Conservation (phyloP, 805 yeast species). For the Debaryomyces hansenii region DNA sequence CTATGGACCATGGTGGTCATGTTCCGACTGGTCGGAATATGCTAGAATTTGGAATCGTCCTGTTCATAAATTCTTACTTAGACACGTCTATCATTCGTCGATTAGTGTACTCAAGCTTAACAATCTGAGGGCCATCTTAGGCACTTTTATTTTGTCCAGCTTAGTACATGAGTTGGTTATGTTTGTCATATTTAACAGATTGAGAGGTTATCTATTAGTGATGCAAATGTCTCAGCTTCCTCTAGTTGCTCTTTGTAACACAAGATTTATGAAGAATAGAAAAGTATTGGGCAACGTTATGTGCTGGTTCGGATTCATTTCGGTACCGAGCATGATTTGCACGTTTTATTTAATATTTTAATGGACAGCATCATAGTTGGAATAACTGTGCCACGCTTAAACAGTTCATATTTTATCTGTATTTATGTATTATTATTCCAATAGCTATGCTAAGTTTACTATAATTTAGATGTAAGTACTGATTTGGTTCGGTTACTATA, state of each 20-base stretch:
- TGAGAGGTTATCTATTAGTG: conserved; percentile 81
- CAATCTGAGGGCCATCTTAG: conserved; percentile 66
- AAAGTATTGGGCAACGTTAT: conserved; percentile 72
- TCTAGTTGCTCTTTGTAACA: conserved; percentile 61
- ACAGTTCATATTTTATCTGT: too few relatives aligned
- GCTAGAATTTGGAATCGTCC: conserved; percentile 94
- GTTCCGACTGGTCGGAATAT: conserved; percentile 89
- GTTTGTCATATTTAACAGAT: conserved; percentile 78
- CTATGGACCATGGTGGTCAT: conserved; percentile 98
- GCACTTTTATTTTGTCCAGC: conserved; percentile 79
- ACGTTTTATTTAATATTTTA: conserved; percentile 78
- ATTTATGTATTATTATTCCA: too few relatives aligned
- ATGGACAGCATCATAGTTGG: background rate
- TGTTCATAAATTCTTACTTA: conserved; percentile 81
- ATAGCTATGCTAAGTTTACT: too few relatives aligned
- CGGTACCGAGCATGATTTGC: conserved; percentile 88
- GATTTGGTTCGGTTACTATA: too few relatives aligned
- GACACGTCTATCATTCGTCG: conserved; percentile 93
- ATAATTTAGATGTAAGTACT: too few relatives aligned
- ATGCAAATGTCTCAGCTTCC: conserved; percentile 91
- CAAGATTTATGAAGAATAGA: conserved; percentile 54
- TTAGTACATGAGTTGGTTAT: conserved; percentile 88
- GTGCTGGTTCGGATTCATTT: conserved; percentile 89
- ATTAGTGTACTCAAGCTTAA: conserved; percentile 71
- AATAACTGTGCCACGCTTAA: too few relatives aligned